These are phyloP conservation scores for Hansenula lynferdii DNA, from an alignment of 1,139 yeast species.

Conservation along the genomic window DNA sequence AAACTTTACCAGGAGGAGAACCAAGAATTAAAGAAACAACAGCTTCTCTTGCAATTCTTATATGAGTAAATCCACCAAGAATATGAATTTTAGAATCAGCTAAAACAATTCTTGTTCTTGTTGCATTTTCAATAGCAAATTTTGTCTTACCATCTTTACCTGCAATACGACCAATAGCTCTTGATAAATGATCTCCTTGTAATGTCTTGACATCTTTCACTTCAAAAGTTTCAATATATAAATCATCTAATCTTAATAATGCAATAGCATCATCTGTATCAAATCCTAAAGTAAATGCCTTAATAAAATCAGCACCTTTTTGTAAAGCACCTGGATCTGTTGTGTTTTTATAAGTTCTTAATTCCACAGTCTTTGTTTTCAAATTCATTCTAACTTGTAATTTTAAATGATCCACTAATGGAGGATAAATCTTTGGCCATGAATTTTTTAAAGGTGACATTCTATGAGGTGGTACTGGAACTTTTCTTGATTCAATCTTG, in stretches of 20 bases:
- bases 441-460: slow-evolving; percentile 85
- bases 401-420: slow-evolving; percentile 89
- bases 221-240: slow-evolving; percentile 95
- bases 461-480: slow-evolving; percentile 95
- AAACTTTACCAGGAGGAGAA: slow-evolving; percentile 97
- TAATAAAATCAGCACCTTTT: slow-evolving; percentile 94
- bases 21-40: slow-evolving; percentile 94
- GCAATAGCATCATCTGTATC: slow-evolving; percentile 98
- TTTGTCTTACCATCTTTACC: slow-evolving; percentile 99
- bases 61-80: slow-evolving; percentile 94
- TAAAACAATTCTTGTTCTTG: slow-evolving; percentile 93
- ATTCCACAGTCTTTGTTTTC: slow-evolving; percentile 77
- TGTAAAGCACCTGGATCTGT: slow-evolving; percentile 93
- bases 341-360: slow-evolving; percentile 78
- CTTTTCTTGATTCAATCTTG: slow-evolving; percentile 80
- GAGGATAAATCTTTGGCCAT: slow-evolving; percentile 95
- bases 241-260: slow-evolving; percentile 85
- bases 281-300: slow-evolving; percentile 93
- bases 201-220: slow-evolving; percentile 94
- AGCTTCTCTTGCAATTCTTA: slow-evolving; percentile 95
- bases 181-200: slow-evolving; percentile 91
- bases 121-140: slow-evolving; percentile 97
- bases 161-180: slow-evolving; percentile 99
- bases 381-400: slow-evolving; percentile 95
- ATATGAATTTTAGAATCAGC: slow-evolving; percentile 97